phyloP scores from a whole-genome alignment of 75 land plant genomes.

The Cupressus sempervirens region DNA sequence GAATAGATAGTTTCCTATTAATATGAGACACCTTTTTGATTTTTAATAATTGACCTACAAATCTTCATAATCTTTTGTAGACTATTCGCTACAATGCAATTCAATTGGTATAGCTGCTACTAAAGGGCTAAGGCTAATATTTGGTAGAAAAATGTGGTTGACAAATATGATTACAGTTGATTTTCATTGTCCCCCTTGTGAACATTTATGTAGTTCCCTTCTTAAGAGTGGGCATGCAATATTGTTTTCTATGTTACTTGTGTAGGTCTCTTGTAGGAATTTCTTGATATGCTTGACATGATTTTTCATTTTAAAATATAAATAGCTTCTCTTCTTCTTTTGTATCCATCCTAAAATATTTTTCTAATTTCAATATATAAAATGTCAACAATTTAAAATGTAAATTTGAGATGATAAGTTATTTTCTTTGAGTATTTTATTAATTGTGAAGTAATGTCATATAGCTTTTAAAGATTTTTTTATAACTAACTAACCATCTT shows the following conservation, averaged over 20 bases:
- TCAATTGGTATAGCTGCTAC: conserved; percentile 7
- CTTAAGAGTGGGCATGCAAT: too few species aligned
- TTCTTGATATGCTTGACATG: neutral
- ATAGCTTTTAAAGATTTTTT: neutral
- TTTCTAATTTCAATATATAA: too few species aligned
- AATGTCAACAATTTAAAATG: neutral
- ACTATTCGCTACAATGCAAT: conserved; percentile 12
- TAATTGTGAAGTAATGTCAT: neutral
- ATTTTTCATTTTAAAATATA: too few species aligned
- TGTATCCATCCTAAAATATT: neutral
- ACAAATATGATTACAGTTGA: too few species aligned
- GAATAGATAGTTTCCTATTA: neutral
- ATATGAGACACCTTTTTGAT: neutral
- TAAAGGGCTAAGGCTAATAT: conserved; percentile 35
- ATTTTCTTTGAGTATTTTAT: too few species aligned
- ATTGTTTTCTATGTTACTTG: too few species aligned
- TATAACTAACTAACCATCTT: neutral
- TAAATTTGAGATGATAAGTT: neutral
- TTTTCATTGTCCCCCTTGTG: neutral
- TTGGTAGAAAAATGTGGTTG: conserved; percentile 18
- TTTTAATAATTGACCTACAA: conserved; percentile 2
- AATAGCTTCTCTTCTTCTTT: too few species aligned
- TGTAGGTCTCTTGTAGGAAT: neutral
- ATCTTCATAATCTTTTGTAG: conserved; percentile 41
- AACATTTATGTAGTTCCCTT: too few species aligned